Evolutionary conservation across 2,329 filamentous ascomycete genomes (phyloP).

Genomic region (Colletotrichum sublineola): DNA sequence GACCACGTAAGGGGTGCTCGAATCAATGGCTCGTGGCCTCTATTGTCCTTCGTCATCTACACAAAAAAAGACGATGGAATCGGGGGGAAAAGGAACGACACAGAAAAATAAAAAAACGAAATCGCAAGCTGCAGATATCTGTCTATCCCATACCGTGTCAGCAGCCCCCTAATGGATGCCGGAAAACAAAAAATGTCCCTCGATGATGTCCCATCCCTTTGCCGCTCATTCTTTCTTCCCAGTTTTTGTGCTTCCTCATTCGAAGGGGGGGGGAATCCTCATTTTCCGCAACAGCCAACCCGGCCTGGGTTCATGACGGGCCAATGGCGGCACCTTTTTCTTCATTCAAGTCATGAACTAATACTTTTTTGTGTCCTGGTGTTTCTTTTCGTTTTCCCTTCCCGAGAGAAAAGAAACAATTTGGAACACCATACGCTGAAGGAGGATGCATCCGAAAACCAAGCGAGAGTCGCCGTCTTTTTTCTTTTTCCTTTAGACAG

Average conservation of each 20-base stretch:
- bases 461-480: background rate
- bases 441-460: conserved; percentile 14
- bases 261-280: background rate
- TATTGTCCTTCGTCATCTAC: conserved; percentile 42
- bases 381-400: background rate
- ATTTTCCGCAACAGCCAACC: conserved; percentile 13
- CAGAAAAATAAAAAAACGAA: conserved; percentile 1
- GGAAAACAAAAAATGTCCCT: conserved; percentile 19
- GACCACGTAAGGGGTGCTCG: background rate
- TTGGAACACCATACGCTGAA: conserved; percentile 16
- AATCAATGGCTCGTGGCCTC: conserved; percentile 35
- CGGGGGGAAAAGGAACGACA: background rate
- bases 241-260: background rate
- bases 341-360: conserved; percentile 28
- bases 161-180: conserved; percentile 29
- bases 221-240: conserved; percentile 20
- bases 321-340: conserved; percentile 7
- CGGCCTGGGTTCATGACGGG: conserved; percentile 18
- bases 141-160: conserved; percentile 38
- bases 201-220: conserved; percentile 14
- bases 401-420: background rate
- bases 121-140: conserved; percentile 37
- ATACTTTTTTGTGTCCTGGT: conserved; percentile 13
- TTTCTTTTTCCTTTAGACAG: conserved; percentile 72
- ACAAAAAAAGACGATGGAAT: conserved; percentile 25